Base-by-base conservation (phyloP, 305 asterid genomes). In the Fraxinus angustifolia region DNA sequence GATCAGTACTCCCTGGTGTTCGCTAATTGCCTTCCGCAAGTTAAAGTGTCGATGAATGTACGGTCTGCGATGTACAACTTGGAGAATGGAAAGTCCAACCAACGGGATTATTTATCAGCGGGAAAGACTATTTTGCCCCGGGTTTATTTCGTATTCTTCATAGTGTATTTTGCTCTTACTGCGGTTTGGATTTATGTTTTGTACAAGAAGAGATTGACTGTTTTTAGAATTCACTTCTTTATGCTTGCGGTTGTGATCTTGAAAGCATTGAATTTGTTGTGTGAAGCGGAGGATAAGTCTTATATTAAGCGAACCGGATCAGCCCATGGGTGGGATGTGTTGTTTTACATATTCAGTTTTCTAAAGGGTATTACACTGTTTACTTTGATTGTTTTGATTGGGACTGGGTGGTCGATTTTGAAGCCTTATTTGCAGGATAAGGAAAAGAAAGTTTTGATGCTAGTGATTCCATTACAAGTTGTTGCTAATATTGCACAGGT, bases 251-350 rank as follows among this genome's bases (percentile, higher is more conserved):
- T 88, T 19, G 65, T 88, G 11, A 19, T 88, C 6, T 78, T 88
- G 58, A 88, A 88, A 82, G 85, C 86, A 16, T 30, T 83, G 82
- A 87, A 88, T 78, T 38, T 88, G 67, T 60, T 87, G 1, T 87
- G 87, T 45, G 91, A 87, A 45, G 90, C 88, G 1, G 90, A 87
- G 83, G 90, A 88, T n/a, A 88, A 87, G 76, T 87, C 87, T 2
- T 85, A 80, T 34, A 88, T 88, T 10, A 82, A 87, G 73, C 77
- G 86, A 17, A 85, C 90, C 0, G 91, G 91, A 2, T 83, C 58
- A 50, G 90, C 90, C 7, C 90, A 87, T 33, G 90, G 91, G 7
- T 88, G 91, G 90, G 90, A 88, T 83, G 90, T 87, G 2, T 31
- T 85, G 85, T 88, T 85, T 53, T 88, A 85, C 33, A 80, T 88